Evolutionary conservation across 371 early-diverging fungal species (phyloP), one percentile per base, ranked within the genome.

Genomic region (Haplosporangium sp.): DNA sequence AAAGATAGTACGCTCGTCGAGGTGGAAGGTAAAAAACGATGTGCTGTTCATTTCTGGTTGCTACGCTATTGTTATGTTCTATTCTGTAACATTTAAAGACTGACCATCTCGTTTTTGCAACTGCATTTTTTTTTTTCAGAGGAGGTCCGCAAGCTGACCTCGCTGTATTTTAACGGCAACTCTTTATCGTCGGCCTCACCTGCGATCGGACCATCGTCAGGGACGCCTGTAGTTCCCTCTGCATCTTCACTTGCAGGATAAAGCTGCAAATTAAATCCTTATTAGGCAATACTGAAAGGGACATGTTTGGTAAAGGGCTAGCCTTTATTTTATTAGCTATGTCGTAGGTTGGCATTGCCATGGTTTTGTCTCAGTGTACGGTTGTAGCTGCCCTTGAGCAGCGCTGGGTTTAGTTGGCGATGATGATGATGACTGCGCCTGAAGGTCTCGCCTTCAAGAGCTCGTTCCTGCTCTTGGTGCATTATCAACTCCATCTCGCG

Each of bases 1-100:
- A 87, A 88, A 69, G 88, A 89, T 61, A 84, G 83, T 20, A 85
- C 90, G 0, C 68, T 89, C 47, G 86, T 87, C 5, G 85, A 89
- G 63, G 84, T 87, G 5, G 88, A 89, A 83, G 88, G 87, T 86
- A 83, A 57, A 13, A 9, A 29, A 29, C 29, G 29, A 29, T 29
- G 4, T 29, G 29, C 29, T 2, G 4, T 29, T 4, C 1, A 29
- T 29, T 29, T 29, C 29, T 29, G 29, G 29, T 29, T 2, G 29
- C 29, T 4, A 29, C 29, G 29, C 29, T 29, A 29, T 29, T 29
- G 29, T 29, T 29, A 29, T 29, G 29, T 29, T 29, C 29, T 29
- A 29, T 4, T 29, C 29, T 29, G 29, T 29, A 29, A 29, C 29
- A 29, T 29, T 4, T 29, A 5, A 54, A 58, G 11, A 18, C 29